These are phyloP conservation scores for Aspergillus funiculosus DNA, from an alignment of 495 filamentous ascomycete genomes.

Conservation along the genomic window DNA sequence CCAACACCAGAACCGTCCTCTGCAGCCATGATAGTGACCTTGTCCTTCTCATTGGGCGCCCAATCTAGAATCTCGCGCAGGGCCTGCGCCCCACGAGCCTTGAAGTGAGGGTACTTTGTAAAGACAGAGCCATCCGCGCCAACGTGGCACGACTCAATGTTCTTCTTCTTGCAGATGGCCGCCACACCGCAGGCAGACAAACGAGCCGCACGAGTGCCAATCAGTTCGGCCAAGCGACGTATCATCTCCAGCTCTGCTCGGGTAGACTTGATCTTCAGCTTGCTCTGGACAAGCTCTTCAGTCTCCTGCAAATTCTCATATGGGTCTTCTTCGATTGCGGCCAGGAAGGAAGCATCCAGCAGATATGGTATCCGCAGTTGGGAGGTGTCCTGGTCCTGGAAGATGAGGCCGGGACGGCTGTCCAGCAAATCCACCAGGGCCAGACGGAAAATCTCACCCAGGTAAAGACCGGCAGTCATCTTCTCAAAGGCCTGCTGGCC, in stretches of 20 bases:
- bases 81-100: slow-evolving; percentile 79
- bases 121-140: slow-evolving; percentile 95
- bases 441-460: slow-evolving; percentile 91
- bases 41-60: slow-evolving; percentile 72
- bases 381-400: slow-evolving; percentile 73
- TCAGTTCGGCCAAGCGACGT: slow-evolving; percentile 83
- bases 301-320: slow-evolving; percentile 91
- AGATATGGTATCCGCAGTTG: slow-evolving; percentile 76
- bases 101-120: slow-evolving; percentile 98
- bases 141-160: slow-evolving; percentile 79
- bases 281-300: slow-evolving; percentile 66
- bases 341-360: slow-evolving; percentile 90
- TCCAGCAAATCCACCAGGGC: slow-evolving; percentile 81
- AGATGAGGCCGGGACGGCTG: slow-evolving; percentile 69
- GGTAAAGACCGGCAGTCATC: slow-evolving; percentile 94
- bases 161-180: slow-evolving; percentile 94
- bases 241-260: slow-evolving; percentile 76
- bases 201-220: slow-evolving; percentile 88
- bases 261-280: slow-evolving; percentile 61
- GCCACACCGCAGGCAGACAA: slow-evolving; percentile 91
- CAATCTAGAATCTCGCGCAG: slow-evolving; percentile 93
- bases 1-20: slow-evolving; percentile 97
- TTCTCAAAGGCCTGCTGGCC: slow-evolving; percentile 97
- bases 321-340: slow-evolving; percentile 90
- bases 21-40: slow-evolving; percentile 75